Percentiles rank a stretch among this genome's conserved stretches.
phyloP scores from a whole-genome alignment of 768 basidiomycete genomes.

The Macrolepiota albuminosa region DNA sequence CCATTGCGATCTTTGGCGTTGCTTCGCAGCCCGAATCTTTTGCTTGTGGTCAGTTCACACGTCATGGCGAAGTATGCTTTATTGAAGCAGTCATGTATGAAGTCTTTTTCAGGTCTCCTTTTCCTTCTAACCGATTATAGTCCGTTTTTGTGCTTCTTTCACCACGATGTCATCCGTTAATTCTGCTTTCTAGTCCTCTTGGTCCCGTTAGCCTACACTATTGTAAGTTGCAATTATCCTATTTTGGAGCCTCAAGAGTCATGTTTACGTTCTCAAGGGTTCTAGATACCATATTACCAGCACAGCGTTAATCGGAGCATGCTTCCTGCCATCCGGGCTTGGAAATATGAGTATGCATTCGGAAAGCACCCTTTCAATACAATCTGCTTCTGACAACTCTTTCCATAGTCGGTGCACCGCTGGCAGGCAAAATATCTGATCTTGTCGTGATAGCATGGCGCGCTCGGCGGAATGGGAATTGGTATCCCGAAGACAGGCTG shows the following conservation, averaged over 20 bases:
- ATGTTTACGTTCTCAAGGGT: conserved; percentile 35
- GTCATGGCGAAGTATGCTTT: background rate
- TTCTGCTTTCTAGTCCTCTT: conserved; percentile 36
- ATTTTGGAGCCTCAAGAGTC: background rate
- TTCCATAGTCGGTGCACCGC: conserved; percentile 49
- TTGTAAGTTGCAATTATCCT: conserved; percentile 36
- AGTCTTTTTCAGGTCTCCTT: conserved; percentile 27
- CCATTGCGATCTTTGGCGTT: conserved; percentile 48
- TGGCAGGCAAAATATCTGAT: conserved; percentile 60
- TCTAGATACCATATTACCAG: conserved; percentile 50
- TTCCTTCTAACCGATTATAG: conserved; percentile 37
- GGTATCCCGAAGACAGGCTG: conserved; percentile 69
- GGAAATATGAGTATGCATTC: conserved; percentile 50
- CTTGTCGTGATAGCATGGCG: conserved; percentile 42
- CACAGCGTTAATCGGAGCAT: conserved; percentile 52
- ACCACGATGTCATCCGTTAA: conserved; percentile 21
- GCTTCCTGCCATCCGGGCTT: conserved; percentile 55
- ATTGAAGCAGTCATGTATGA: background rate
- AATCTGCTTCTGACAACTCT: background rate
- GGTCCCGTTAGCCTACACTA: conserved; percentile 60
- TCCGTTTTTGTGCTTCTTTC: conserved; percentile 17
- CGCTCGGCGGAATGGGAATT: conserved; percentile 44
- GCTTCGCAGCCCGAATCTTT: conserved; percentile 55
- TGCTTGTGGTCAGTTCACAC: conserved; percentile 41
- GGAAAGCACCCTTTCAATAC: background rate